Conservation (phyloP, 805 yeast species). For the Diddensiella caesifluorescens region DNA sequence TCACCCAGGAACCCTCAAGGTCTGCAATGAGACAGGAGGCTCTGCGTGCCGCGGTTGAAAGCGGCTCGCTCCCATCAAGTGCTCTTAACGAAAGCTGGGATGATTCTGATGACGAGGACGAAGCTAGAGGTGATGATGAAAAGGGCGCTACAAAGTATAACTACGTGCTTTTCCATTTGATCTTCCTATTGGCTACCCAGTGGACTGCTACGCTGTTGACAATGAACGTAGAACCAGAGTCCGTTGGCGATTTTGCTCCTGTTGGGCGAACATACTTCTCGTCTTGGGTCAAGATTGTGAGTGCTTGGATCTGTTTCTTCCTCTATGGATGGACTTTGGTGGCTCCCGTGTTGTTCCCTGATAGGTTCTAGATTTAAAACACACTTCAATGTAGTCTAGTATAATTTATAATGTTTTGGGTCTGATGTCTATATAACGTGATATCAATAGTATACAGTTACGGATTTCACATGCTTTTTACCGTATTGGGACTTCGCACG, state of each 20-base stretch:
- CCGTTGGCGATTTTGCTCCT: constrained; percentile 85
- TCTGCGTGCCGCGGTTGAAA: constrained; percentile 88
- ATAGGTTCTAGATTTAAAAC: constrained; percentile 62
- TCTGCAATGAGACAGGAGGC: constrained; percentile 82
- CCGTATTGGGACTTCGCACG: too few relatives aligned
- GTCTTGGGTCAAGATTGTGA: constrained; percentile 87
- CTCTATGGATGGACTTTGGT: constrained; percentile 86
- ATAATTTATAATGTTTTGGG: too few relatives aligned
- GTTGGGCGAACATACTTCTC: constrained; percentile 96
- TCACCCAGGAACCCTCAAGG: constrained; percentile 51
- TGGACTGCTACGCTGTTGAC: constrained; percentile 93
- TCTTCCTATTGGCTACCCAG: constrained; percentile 92
- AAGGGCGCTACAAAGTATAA: constrained; percentile 65
- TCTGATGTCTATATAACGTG: too few relatives aligned
- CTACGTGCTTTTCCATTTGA: constrained; percentile 81
- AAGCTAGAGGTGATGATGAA: constrained; percentile 50
- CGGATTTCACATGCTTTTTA: too few relatives aligned
- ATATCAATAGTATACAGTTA: too few relatives aligned
- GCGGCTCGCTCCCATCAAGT: constrained; percentile 89
- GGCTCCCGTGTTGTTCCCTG: constrained; percentile 90
- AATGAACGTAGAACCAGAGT: constrained; percentile 80
- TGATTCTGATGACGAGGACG: constrained; percentile 34
- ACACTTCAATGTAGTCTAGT: too few relatives aligned
- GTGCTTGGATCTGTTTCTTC: constrained; percentile 86
- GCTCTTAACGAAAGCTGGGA: constrained; percentile 76